A percentile compares a stretch with the other conserved stretches of the same genome.
Conservation (phyloP, 345 rosid species). For the Toxicodendron radicans region DNA sequence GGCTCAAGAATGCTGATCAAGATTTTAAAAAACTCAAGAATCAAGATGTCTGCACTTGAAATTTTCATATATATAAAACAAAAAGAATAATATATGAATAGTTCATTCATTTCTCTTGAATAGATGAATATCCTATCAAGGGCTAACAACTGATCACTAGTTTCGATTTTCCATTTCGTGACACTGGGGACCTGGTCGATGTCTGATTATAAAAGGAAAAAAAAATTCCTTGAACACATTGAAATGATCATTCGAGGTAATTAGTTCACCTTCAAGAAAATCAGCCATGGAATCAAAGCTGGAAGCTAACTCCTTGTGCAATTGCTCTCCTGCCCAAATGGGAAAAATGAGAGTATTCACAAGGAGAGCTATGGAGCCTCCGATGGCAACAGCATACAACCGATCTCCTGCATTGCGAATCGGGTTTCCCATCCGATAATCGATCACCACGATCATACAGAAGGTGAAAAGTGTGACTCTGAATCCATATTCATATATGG, state of each 20-base stretch:
- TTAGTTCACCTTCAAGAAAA: slow-evolving; percentile 63
- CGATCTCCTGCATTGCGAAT: slow-evolving; percentile 58
- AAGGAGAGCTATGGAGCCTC: slow-evolving; percentile 57
- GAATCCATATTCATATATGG: slow-evolving; percentile 68
- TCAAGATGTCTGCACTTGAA: slow-evolving; percentile 6
- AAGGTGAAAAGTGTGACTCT: slow-evolving; percentile 60
- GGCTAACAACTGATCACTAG: too few species aligned
- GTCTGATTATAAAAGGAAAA: too few species aligned
- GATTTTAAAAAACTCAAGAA: too few species aligned
- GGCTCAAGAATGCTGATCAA: too few species aligned
- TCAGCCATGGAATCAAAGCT: slow-evolving; percentile 52
- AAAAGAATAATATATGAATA: not conserved
- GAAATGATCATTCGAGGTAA: too few species aligned
- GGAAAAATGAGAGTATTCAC: slow-evolving; percentile 61
- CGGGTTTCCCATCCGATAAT: slow-evolving; percentile 64
- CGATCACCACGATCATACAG: slow-evolving; percentile 60
- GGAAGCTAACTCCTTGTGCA: slow-evolving; percentile 55
- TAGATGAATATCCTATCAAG: too few species aligned
- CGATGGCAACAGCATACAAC: slow-evolving; percentile 62
- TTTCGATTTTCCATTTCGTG: too few species aligned
- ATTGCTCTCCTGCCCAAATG: slow-evolving; percentile 63
- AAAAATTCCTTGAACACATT: too few species aligned
- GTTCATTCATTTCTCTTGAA: not conserved
- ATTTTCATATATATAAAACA: not conserved
- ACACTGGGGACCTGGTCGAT: too few species aligned